These are phyloP conservation scores for Penicillium olsonii DNA, from an alignment of 2,329 filamentous ascomycete genomes.

Conservation along the genomic window DNA sequence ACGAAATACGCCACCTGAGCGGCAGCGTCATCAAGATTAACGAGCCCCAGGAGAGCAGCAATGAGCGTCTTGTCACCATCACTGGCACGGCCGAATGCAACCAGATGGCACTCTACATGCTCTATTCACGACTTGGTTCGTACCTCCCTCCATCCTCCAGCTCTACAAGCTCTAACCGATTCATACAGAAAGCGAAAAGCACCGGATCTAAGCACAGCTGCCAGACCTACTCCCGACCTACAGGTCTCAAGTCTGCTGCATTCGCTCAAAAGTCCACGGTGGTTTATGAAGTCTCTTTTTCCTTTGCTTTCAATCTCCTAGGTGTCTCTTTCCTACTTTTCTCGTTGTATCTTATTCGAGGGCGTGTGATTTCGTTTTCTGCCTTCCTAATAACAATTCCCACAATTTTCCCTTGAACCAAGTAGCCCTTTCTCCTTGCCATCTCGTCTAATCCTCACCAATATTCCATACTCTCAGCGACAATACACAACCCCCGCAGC, in stretches of 20 bases:
- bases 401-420: constrained; percentile 17
- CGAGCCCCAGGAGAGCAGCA: constrained; percentile 98
- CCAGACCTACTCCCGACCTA: constrained; percentile 2
- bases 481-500: constrained; percentile 1
- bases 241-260: constrained; percentile 1
- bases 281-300: constrained; percentile 24
- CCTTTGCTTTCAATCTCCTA: constrained; percentile 14
- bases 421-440: constrained; percentile 17
- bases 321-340: constrained; percentile 16
- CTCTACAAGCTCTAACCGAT: constrained; percentile 1
- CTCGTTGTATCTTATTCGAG: constrained; percentile 38
- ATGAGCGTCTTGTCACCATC: constrained; percentile 94
- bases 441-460: constrained; percentile 5
- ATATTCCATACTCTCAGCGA: constrained; percentile 4
- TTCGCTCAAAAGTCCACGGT: constrained; percentile 27
- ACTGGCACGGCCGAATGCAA: constrained; percentile 98
- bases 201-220: constrained; percentile 59
- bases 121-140: constrained; percentile 91
- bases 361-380: constrained; percentile 21
- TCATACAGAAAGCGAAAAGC: constrained; percentile 70
- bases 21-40: constrained; percentile 99
- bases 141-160: neutral
- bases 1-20: constrained; percentile 94
- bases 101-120: constrained; percentile 99
- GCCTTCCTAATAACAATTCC: constrained; percentile 27